Evolutionary conservation across 805 yeast species (phyloP).

Genomic region (Kazachstania kunashirensis): DNA sequence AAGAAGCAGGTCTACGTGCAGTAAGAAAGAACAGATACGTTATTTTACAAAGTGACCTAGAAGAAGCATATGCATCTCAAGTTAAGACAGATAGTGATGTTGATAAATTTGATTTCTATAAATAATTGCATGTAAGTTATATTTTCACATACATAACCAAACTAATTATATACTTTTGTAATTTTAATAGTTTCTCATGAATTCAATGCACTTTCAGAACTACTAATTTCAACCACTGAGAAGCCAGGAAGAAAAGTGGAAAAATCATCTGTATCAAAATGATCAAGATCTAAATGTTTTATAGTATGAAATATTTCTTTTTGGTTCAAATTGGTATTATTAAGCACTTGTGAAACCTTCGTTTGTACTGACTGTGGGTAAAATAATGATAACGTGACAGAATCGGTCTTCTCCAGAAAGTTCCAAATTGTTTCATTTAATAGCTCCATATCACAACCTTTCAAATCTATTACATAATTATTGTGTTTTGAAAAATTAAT

Average conservation of each 20-base stretch:
- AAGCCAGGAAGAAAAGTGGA: conserved; percentile 53
- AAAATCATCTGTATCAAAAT: conserved; percentile 44
- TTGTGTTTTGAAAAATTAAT: conserved; percentile 7
- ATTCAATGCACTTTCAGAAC: too few relatives aligned
- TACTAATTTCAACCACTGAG: conserved; percentile 35
- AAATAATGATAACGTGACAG: conserved; percentile 7
- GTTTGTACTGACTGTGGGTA: conserved; percentile 15
- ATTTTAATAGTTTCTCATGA: too few relatives aligned
- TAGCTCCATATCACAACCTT: conserved; percentile 34
- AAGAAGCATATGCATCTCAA: conserved; percentile 95
- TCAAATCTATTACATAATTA: conserved; percentile 34
- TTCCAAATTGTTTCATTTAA: conserved; percentile 18
- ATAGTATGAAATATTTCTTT: conserved; percentile 30
- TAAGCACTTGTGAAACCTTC: conserved; percentile 2
- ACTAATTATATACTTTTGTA: too few relatives aligned
- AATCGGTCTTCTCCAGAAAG: conserved; percentile 7
- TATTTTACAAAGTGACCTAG: conserved; percentile 89
- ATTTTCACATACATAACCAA: too few relatives aligned
- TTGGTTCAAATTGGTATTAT: conserved; percentile 2
- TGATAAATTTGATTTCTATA: conserved; percentile 96
- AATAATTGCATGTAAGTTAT: too few relatives aligned
- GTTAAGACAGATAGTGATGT: conserved; percentile 93
- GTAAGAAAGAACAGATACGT: conserved; percentile 97
- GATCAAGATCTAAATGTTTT: conserved; percentile 65
- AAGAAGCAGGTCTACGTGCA: conserved; percentile 98